phyloP scores from a whole-genome alignment of 2,329 filamentous ascomycete species.

The Sporothrix luriei region DNA sequence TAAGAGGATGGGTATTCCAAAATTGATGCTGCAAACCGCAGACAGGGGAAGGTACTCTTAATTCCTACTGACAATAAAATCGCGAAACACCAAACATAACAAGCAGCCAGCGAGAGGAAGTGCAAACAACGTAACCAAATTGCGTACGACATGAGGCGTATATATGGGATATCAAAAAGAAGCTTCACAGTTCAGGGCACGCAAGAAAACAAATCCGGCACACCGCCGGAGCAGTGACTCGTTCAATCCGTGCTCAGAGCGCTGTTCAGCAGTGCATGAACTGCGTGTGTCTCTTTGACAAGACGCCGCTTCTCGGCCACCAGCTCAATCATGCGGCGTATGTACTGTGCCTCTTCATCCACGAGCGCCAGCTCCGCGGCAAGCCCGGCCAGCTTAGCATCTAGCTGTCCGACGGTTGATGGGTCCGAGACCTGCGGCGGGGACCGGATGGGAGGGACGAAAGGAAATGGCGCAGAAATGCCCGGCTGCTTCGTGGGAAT shows the following conservation, averaged over 20 bases:
- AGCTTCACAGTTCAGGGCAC: too few species aligned
- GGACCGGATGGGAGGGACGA: not conserved
- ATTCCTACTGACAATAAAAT: conserved; percentile 14
- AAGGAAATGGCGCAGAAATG: not conserved
- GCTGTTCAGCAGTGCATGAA: not conserved
- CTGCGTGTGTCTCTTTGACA: not conserved
- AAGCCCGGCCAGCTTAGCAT: conserved; percentile 2
- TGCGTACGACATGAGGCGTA: too few species aligned
- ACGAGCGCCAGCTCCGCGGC: conserved; percentile 14
- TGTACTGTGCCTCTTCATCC: conserved; percentile 14
- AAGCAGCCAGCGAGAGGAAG: not conserved
- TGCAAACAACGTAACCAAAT: not conserved
- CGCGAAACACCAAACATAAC: not conserved
- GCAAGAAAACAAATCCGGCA: not conserved
- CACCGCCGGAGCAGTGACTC: too few species aligned
- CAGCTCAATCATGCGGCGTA: conserved; percentile 21
- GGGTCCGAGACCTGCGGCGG: not conserved
- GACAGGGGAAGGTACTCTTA: not conserved
- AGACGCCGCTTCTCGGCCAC: conserved; percentile 20
- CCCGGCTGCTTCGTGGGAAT: not conserved
- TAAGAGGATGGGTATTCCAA: not conserved
- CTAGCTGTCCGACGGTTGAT: not conserved
- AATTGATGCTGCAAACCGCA: conserved; percentile 18
- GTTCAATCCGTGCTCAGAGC: not conserved
- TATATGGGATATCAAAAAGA: not conserved